phyloP scores from a whole-genome alignment of 1,139 yeast species.

The Pichia sp. region DNA sequence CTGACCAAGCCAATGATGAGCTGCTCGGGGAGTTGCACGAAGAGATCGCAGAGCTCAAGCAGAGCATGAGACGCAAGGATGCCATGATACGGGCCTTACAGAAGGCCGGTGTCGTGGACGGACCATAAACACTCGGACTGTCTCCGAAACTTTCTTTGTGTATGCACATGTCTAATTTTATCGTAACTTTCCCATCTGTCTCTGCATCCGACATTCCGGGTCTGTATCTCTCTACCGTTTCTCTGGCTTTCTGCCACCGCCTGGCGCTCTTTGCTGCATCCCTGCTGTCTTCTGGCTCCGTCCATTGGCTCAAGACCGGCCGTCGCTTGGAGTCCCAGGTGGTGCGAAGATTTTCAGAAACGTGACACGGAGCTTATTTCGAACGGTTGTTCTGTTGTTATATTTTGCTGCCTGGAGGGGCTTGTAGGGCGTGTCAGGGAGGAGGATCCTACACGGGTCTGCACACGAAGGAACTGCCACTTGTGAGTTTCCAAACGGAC shows the following conservation, averaged over 20 bases:
- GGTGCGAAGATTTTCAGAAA: not conserved
- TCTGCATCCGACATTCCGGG: too few species aligned
- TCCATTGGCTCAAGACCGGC: not conserved
- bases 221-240: too few species aligned
- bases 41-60: constrained; percentile 63
- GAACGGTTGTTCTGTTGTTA: not conserved
- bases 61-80: constrained; percentile 63
- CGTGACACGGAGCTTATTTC: not conserved
- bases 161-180: too few species aligned
- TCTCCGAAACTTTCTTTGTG: too few species aligned
- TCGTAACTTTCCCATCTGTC: too few species aligned
- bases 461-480: not conserved
- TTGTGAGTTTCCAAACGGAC: not conserved
- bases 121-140: not conserved
- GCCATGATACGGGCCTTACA: constrained; percentile 72
- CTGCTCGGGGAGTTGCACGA: constrained; percentile 58
- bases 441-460: not conserved
- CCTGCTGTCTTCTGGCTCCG: not conserved
- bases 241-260: too few species aligned
- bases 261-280: too few species aligned
- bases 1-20: constrained; percentile 20
- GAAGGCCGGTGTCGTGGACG: constrained; percentile 28
- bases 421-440: not conserved
- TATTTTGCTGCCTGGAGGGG: not conserved
- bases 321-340: not conserved